These are phyloP conservation scores for Coemansia sp. DNA, from an alignment of 192 early-diverging fungal species.

Conservation along the genomic window DNA sequence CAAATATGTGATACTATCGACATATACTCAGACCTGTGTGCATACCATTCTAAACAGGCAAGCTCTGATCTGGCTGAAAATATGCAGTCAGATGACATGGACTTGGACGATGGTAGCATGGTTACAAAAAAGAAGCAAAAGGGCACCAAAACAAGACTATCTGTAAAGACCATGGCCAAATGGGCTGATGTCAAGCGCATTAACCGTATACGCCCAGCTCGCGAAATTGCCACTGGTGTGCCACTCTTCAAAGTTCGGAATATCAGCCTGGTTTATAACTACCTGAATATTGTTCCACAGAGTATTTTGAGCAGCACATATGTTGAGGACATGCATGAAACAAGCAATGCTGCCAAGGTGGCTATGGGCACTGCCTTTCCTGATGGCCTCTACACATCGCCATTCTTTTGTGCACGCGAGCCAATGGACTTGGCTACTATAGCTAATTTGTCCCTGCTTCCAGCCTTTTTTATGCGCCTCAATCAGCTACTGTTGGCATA, in stretches of 20 bases:
- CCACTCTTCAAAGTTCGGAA: slow-evolving; percentile 35
- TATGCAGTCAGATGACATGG: neutral
- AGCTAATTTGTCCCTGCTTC: slow-evolving; percentile 53
- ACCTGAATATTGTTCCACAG: slow-evolving; percentile 8
- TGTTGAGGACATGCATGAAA: neutral
- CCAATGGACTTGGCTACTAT: slow-evolving; percentile 17
- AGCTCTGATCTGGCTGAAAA: neutral
- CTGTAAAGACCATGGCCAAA: slow-evolving; percentile 13
- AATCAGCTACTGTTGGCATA: slow-evolving; percentile 57
- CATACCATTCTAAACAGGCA: slow-evolving; percentile 15
- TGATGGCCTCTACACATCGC: slow-evolving; percentile 38
- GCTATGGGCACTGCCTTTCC: slow-evolving; percentile 9
- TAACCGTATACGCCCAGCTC: slow-evolving; percentile 13
- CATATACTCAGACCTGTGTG: slow-evolving; percentile 30
- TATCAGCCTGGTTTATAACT: slow-evolving; percentile 18
- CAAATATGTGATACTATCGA: slow-evolving; percentile 23
- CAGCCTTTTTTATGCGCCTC: slow-evolving; percentile 60
- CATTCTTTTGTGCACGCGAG: slow-evolving; percentile 43
- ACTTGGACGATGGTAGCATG: neutral
- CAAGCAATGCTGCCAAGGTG: slow-evolving; percentile 1
- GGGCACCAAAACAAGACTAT: slow-evolving; percentile 1
- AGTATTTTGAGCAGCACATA: neutral
- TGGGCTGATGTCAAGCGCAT: slow-evolving; percentile 33
- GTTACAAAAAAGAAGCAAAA: neutral
- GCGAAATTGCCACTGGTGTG: slow-evolving; percentile 12